phyloP scores from a whole-genome alignment of 495 filamentous ascomycete species.

The Xylaria nigripes region DNA sequence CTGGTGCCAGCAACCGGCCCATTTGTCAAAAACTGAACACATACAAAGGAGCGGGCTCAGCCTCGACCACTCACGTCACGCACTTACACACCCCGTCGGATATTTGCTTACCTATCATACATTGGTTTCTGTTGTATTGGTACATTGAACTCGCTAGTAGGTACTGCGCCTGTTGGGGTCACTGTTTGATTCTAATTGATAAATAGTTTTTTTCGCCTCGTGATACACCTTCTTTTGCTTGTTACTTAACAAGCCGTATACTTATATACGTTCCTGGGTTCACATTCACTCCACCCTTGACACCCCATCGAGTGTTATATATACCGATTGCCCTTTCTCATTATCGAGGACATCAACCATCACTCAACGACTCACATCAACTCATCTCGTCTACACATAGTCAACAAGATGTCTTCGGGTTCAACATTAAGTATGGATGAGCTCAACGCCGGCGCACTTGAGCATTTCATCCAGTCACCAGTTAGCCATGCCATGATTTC shows the following conservation, averaged over 20 bases:
- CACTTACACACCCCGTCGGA: slow-evolving; percentile 18
- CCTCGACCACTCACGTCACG: slow-evolving; percentile 28
- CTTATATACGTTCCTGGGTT: too few species aligned
- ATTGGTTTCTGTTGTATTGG: neutral
- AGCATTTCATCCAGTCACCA: slow-evolving; percentile 76
- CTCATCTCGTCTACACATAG: neutral
- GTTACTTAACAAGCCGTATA: slow-evolving; percentile 13
- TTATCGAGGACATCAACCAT: neutral
- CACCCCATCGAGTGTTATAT: slow-evolving; percentile 10
- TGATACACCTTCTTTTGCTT: slow-evolving; percentile 22
- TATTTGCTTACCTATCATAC: slow-evolving; percentile 14
- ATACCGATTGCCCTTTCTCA: slow-evolving; percentile 1
- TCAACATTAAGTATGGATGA: slow-evolving; percentile 32
- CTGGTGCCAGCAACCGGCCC: neutral
- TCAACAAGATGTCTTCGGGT: slow-evolving; percentile 31
- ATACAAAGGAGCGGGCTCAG: slow-evolving; percentile 20
- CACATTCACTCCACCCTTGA: neutral
- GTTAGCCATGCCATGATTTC: slow-evolving; percentile 79
- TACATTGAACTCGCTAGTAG: neutral
- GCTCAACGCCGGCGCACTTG: slow-evolving; percentile 73
- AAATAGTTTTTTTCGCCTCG: slow-evolving; percentile 23
- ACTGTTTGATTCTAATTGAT: slow-evolving; percentile 23
- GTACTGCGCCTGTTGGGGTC: slow-evolving; percentile 17
- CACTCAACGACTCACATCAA: neutral
- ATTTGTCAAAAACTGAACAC: slow-evolving; percentile 17